Evolutionary conservation across 2,329 filamentous ascomycete genomes (phyloP).

Genomic region (Colletotrichum liaoningense): DNA sequence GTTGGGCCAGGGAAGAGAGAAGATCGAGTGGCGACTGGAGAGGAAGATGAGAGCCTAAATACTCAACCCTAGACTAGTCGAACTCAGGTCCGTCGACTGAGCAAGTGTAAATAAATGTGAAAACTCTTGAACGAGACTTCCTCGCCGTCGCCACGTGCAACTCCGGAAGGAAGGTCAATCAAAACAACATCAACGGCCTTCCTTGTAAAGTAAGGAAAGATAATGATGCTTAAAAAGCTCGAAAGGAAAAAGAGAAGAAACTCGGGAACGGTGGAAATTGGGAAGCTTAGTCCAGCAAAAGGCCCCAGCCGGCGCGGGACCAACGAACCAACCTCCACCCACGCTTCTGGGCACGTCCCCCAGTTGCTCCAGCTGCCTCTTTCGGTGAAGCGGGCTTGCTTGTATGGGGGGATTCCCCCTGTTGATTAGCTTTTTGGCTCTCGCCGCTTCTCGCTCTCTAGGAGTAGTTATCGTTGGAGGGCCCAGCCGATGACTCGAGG

Average conservation of each 20-base stretch:
- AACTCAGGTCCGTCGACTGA: not conserved
- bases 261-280: not conserved
- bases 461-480: not conserved
- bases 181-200: not conserved
- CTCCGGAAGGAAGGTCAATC: not conserved
- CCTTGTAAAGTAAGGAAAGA: not conserved
- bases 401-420: not conserved
- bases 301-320: not conserved
- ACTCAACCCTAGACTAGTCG: too few relatives aligned
- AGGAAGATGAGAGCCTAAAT: too few relatives aligned
- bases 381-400: constrained; percentile 30
- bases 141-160: not conserved
- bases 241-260: not conserved
- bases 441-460: not conserved
- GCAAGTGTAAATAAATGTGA: not conserved
- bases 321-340: constrained; percentile 5
- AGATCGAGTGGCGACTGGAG: not conserved
- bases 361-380: constrained; percentile 30
- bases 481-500: not conserved
- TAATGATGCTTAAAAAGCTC: not conserved
- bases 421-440: not conserved
- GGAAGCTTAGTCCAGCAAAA: constrained; percentile 19
- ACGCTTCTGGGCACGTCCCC: not conserved
- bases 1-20: not conserved
- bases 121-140: too few relatives aligned